Percentiles rank a stretch among this genome's conserved stretches.
Conservation (phyloP, 176 grass and related monocot species). For the Eleusine coracana region DNA sequence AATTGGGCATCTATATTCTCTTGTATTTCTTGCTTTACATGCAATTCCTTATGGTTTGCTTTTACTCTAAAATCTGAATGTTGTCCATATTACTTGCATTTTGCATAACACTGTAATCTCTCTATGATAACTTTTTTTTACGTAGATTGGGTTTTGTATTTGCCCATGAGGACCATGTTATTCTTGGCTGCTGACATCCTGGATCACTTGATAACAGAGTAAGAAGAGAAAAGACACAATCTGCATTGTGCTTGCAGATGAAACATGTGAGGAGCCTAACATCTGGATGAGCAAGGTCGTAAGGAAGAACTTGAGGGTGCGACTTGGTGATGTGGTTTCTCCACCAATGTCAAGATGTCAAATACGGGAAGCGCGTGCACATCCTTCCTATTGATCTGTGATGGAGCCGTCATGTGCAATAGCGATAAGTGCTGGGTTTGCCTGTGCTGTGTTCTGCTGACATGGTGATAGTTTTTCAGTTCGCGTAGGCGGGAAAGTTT, state of each 20-base stretch:
- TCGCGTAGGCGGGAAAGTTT: conserved; percentile 37
- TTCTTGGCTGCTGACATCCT: conserved; percentile 26
- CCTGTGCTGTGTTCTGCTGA: background rate
- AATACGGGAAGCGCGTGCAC: conserved; percentile 77
- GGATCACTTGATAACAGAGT: conserved; percentile 48
- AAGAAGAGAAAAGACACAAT: conserved; percentile 89
- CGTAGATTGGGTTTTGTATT: background rate
- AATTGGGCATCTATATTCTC: background rate
- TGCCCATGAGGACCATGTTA: conserved; percentile 15
- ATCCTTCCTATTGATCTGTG: conserved; percentile 79
- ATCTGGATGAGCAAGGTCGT: conserved; percentile 85
- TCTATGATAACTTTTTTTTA: background rate
- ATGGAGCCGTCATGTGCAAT: too few species aligned
- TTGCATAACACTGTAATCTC: conserved; percentile 1
- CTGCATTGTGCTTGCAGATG: conserved; percentile 75
- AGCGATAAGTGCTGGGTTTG: too few species aligned
- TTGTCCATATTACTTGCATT: background rate
- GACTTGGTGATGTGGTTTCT: conserved; percentile 73
- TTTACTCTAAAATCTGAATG: background rate
- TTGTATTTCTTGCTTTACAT: background rate
- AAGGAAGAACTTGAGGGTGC: conserved; percentile 66
- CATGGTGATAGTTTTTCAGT: background rate
- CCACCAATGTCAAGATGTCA: conserved; percentile 87
- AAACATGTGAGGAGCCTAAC: conserved; percentile 74
- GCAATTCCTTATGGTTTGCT: background rate